Percentiles rank a stretch among this genome's conserved stretches.
Conservation (phyloP, 1,139 yeast species). For the Saccharomycopsis phalli region DNA sequence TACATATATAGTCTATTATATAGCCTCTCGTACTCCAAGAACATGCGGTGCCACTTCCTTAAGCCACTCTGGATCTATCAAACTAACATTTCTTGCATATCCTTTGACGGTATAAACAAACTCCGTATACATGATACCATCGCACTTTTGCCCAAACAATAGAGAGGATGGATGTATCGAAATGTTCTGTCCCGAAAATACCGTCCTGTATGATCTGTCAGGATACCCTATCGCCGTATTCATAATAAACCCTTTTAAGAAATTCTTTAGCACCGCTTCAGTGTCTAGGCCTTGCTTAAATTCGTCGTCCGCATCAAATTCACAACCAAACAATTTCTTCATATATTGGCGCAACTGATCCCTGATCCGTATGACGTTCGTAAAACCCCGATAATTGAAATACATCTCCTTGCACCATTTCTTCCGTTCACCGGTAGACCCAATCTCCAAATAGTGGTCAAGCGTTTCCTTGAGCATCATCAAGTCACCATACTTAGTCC, state of each 20-base stretch:
- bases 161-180: constrained; percentile 90
- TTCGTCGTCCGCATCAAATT: constrained; percentile 10
- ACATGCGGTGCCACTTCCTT: constrained; percentile 74
- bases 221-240: constrained; percentile 95
- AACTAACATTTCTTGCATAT: constrained; percentile 81
- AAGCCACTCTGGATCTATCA: constrained; percentile 80
- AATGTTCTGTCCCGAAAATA: constrained; percentile 68
- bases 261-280: constrained; percentile 60
- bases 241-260: constrained; percentile 69
- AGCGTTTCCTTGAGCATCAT: constrained; percentile 73
- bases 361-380: constrained; percentile 67
- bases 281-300: constrained; percentile 36
- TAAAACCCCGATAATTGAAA: constrained; percentile 71
- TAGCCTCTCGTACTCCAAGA: constrained; percentile 31
- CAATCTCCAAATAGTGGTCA: constrained; percentile 46
- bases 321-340: constrained; percentile 33
- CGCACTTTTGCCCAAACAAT: constrained; percentile 71
- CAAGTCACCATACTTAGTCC: constrained; percentile 70
- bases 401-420: constrained; percentile 80
- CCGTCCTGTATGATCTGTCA: constrained; percentile 84
- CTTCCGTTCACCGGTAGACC: constrained; percentile 44
- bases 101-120: constrained; percentile 90
- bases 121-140: constrained; percentile 91
- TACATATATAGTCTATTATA: not conserved
- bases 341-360: constrained; percentile 71